Percentiles rank a stretch among this genome's conserved stretches.
Evolutionary conservation across 257 asterid genomes (phyloP).

Genomic region (Solanum chmielewskii): DNA sequence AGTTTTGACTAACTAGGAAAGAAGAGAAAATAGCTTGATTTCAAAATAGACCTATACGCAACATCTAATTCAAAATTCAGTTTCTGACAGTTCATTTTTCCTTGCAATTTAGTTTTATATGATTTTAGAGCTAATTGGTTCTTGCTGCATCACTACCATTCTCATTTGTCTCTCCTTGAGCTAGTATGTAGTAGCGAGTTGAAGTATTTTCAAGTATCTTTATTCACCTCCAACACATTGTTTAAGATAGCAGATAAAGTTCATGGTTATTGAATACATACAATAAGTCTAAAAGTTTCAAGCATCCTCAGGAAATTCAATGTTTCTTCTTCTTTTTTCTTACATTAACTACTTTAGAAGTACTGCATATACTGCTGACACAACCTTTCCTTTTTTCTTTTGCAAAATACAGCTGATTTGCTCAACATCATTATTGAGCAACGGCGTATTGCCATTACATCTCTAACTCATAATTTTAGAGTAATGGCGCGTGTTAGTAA

Average conservation of each 20-base stretch:
- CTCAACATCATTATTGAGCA: not conserved
- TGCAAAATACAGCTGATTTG: not conserved
- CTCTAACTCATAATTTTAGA: not conserved
- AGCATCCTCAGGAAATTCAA: not conserved
- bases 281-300: not conserved
- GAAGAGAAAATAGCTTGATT: not conserved
- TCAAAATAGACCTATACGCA: not conserved
- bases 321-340: not conserved
- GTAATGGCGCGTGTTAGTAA: not conserved
- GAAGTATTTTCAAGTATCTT: not conserved
- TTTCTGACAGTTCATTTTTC: not conserved
- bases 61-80: not conserved
- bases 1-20: conserved; percentile 6
- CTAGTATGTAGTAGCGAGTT: not conserved
- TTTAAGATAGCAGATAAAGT: not conserved
- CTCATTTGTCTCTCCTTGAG: not conserved
- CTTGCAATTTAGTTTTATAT: not conserved
- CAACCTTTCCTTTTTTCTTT: not conserved
- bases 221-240: not conserved
- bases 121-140: not conserved
- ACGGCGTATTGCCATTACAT: not conserved
- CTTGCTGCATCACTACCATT: not conserved
- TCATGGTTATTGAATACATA: not conserved
- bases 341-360: not conserved
- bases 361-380: not conserved